Percentiles rank a stretch among this genome's conserved stretches.
phyloP scores from a whole-genome alignment of 306 rosid genomes.

The Carpinus viminea region DNA sequence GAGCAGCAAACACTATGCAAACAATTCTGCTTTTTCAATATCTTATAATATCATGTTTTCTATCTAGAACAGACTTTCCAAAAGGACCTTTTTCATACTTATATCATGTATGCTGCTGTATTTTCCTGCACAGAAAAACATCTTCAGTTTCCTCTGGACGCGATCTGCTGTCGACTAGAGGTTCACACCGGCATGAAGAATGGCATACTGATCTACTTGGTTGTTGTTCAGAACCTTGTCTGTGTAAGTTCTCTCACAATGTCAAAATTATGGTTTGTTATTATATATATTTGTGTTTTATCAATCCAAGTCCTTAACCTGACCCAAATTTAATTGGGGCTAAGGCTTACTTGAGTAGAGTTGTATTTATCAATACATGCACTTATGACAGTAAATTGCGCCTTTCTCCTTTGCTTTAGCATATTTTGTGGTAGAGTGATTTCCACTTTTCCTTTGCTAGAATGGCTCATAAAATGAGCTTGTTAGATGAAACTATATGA shows the following conservation, averaged over 20 bases:
- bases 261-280: constrained; percentile 16
- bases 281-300: neutral
- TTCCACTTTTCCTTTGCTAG: neutral
- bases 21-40: constrained; percentile 14
- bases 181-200: constrained; percentile 62
- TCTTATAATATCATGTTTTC: constrained; percentile 12
- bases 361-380: neutral
- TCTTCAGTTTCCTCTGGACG: constrained; percentile 63
- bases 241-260: constrained; percentile 64
- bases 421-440: neutral
- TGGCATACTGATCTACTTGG: constrained; percentile 96
- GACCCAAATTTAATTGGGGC: too few species aligned
- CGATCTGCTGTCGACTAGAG: constrained; percentile 61
- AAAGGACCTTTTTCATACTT: constrained; percentile 3
- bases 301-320: neutral
- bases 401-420: neutral
- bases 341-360: neutral
- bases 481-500: neutral
- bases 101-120: constrained; percentile 17
- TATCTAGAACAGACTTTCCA: constrained; percentile 6
- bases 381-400: neutral
- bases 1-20: constrained; percentile 10
- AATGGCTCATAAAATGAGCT: neutral
- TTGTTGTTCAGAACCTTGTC: constrained; percentile 89
- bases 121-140: constrained; percentile 42